Base-by-base conservation (phyloP, 163 green algal species). In the Chlorella variabilis region DNA sequence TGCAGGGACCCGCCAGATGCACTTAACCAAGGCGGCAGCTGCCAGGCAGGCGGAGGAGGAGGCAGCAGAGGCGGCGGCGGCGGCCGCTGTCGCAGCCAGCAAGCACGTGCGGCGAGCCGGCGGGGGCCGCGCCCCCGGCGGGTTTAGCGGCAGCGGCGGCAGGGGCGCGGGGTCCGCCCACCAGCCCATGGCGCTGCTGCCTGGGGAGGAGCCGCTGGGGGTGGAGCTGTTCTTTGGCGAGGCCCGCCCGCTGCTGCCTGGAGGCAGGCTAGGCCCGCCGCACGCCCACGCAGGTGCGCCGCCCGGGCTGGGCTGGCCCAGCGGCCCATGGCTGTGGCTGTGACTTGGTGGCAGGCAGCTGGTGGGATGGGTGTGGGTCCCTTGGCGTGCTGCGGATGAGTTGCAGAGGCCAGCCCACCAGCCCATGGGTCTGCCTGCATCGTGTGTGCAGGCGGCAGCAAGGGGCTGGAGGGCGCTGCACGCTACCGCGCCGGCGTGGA, bases 161-260 rank as follows among this genome's bases (percentile, higher is more conserved):
- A 29, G 59, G 20, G 59, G n/a, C 59, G n/a, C 5, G 59, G 7
- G 29, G 59, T 27, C 42, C 7, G 6, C 70, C 5, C 48, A 77
- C 49, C 70, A 77, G 70, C 76, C 76, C 49, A 83, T 83, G 76
- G 17, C 13, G 36, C 29, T 83, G 67, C 76, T 83, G 49, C 76
- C 76, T 29, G 76, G 76, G 34, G 76, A 83, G 63, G 21, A 67
- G 54, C 76, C 76, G 9, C 49, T 83, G 39, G 56, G 27, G 27
- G n/a, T 83, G 34, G 76, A 83, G 41, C 51, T 70, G 8, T 59
- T 58, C 3, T 78, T 83, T 56, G 78, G 78, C 2, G 65, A 83
- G 70, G 78, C 63, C 15, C 45, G 70, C 27, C 42, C 41, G 29
- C 23, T 77, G 29, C 9, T 25, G 56, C 23, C 15, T 20, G 45